Conservation (phyloP, 495 filamentous ascomycete genomes). For the Jackrogersella multiformis region DNA sequence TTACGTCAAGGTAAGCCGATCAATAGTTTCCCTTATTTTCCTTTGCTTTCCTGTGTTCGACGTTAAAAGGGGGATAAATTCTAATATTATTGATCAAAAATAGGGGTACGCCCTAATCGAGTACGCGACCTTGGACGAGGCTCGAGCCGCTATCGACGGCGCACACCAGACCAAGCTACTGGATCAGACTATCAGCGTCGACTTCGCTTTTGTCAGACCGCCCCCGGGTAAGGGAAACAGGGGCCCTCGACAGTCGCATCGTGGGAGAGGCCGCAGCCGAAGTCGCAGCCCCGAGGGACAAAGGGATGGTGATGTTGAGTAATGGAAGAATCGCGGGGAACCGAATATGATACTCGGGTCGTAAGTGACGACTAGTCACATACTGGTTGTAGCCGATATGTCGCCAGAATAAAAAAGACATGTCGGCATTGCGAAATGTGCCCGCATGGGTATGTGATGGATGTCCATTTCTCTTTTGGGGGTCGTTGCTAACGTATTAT, state of each 20-base stretch:
- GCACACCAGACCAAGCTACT: slow-evolving; percentile 84
- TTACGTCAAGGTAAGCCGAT: slow-evolving; percentile 86
- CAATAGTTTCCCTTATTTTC: not conserved
- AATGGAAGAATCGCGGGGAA: not conserved
- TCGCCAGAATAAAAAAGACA: slow-evolving; percentile 46
- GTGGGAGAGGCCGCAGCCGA: slow-evolving; percentile 58
- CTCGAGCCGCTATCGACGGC: slow-evolving; percentile 83
- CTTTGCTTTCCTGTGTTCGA: not conserved
- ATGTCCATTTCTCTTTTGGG: not conserved
- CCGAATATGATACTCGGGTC: not conserved
- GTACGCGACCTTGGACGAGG: slow-evolving; percentile 88
- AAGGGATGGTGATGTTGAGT: slow-evolving; percentile 46
- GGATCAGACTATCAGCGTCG: slow-evolving; percentile 89
- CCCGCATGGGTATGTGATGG: slow-evolving; percentile 41
- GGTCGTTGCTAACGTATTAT: slow-evolving; percentile 9
- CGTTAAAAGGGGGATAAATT: not conserved
- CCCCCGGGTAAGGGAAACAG: slow-evolving; percentile 73
- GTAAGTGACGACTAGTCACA: slow-evolving; percentile 14
- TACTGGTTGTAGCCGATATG: slow-evolving; percentile 50
- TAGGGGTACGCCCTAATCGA: slow-evolving; percentile 95
- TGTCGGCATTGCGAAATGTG: slow-evolving; percentile 45
- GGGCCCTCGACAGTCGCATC: slow-evolving; percentile 58
- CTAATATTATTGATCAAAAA: not conserved
- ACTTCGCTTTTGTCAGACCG: slow-evolving; percentile 97
- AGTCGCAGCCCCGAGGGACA: slow-evolving; percentile 54